These are phyloP conservation scores for Xylariaceae sp. DNA, from an alignment of 2,329 filamentous ascomycete genomes.

Conservation along the genomic window DNA sequence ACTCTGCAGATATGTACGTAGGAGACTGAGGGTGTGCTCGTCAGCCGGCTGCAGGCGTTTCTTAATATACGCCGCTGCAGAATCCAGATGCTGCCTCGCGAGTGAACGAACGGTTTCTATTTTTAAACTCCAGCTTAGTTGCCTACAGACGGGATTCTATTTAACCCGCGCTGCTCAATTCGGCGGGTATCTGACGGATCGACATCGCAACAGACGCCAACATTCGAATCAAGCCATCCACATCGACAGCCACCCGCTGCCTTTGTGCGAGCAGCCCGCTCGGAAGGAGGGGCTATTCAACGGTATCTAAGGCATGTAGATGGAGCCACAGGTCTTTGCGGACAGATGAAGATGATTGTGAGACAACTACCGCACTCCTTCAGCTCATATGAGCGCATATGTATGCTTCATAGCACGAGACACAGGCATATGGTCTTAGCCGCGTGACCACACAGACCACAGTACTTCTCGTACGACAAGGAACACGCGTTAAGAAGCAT, in stretches of 20 bases:
- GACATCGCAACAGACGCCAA: constrained; percentile 4
- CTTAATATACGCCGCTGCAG: constrained; percentile 28
- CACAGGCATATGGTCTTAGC: too few species aligned
- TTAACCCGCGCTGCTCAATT: constrained; percentile 10
- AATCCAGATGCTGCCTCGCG: constrained; percentile 15
- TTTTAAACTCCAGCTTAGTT: constrained; percentile 8
- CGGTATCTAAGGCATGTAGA: too few species aligned
- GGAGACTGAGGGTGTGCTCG: constrained; percentile 7
- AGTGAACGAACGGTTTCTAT: constrained; percentile 11
- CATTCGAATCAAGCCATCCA: not conserved
- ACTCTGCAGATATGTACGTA: constrained; percentile 6
- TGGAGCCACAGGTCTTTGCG: too few species aligned
- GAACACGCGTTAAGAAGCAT: too few species aligned
- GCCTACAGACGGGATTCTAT: constrained; percentile 1
- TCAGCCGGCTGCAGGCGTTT: constrained; percentile 15
- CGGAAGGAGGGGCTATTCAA: too few species aligned
- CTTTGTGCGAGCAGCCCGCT: too few species aligned
- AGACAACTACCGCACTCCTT: too few species aligned
- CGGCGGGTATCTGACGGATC: constrained; percentile 3
- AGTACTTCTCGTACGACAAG: too few species aligned
- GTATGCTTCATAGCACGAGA: too few species aligned
- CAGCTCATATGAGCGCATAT: too few species aligned
- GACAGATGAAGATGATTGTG: too few species aligned
- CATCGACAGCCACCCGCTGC: not conserved
- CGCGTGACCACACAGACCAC: too few species aligned